phyloP scores from a whole-genome alignment of 116 monocot genomes.

The Posidonia oceanica region DNA sequence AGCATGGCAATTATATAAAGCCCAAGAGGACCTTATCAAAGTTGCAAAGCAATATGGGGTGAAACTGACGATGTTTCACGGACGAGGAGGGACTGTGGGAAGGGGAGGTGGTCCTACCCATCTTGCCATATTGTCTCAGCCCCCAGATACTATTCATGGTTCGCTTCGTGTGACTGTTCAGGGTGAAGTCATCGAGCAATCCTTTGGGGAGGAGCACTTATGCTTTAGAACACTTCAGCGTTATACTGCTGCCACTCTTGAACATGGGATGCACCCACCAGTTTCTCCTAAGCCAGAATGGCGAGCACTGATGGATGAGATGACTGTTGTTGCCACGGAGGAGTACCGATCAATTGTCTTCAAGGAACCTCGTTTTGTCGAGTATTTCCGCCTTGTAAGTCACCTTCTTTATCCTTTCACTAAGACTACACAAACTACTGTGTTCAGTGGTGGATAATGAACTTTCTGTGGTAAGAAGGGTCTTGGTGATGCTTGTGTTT shows the following conservation, averaged over 20 bases:
- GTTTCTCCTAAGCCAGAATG: slow-evolving; percentile 97
- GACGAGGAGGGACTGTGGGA: slow-evolving; percentile 89
- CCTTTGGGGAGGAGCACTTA: slow-evolving; percentile 90
- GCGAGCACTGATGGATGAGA: slow-evolving; percentile 90
- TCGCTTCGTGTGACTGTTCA: slow-evolving; percentile 94
- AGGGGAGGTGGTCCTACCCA: slow-evolving; percentile 97
- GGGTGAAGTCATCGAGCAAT: slow-evolving; percentile 97
- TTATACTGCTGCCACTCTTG: slow-evolving; percentile 85
- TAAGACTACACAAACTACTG: too few relatives aligned
- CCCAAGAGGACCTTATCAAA: slow-evolving; percentile 87
- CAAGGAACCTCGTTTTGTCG: slow-evolving; percentile 84
- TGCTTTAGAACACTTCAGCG: slow-evolving; percentile 95
- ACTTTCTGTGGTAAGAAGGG: too few relatives aligned
- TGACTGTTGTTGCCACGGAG: slow-evolving; percentile 73
- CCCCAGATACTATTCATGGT: slow-evolving; percentile 83
- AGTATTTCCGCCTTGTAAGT: slow-evolving; percentile 93
- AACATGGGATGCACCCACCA: slow-evolving; percentile 93
- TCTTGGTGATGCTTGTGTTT: too few relatives aligned
- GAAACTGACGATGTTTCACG: slow-evolving; percentile 95
- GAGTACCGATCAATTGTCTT: slow-evolving; percentile 92
- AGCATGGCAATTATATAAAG: slow-evolving; percentile 95
- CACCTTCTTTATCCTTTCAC: neutral
- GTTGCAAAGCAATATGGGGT: slow-evolving; percentile 79
- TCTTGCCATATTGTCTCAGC: slow-evolving; percentile 93
- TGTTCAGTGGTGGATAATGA: too few relatives aligned